Percentiles rank a stretch among this genome's conserved stretches.
phyloP scores from a whole-genome alignment of 1,284 basidiomycete genomes.

The Salmacisia buchloeana region DNA sequence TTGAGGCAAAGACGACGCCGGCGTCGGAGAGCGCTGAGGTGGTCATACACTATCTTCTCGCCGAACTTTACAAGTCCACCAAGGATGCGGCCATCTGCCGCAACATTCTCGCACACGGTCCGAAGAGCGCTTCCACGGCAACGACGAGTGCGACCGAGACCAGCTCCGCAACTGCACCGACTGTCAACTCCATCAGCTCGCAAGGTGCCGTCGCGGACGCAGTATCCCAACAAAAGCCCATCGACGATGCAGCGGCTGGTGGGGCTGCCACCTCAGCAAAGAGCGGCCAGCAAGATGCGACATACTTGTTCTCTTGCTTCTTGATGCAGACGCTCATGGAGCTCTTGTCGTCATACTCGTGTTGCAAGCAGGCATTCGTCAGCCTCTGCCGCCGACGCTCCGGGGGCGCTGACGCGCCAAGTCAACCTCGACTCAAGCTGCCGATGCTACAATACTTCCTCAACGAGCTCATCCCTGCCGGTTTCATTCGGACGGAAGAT shows the following conservation, averaged over 20 bases:
- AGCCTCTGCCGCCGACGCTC: conserved; percentile 59
- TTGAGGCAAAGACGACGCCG: background rate
- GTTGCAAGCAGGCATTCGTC: conserved; percentile 81
- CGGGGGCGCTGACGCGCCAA: background rate
- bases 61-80: conserved; percentile 63
- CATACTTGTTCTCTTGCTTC: conserved; percentile 72
- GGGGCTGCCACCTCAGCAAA: background rate
- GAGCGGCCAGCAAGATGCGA: conserved; percentile 19
- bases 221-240: too few species aligned
- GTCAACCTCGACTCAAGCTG: background rate
- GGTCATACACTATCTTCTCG: conserved; percentile 67
- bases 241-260: conserved; percentile 2
- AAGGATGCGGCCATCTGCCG: background rate
- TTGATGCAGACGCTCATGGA: conserved; percentile 88
- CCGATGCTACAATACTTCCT: conserved; percentile 38
- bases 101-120: background rate
- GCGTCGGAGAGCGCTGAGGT: conserved; percentile 59
- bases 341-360: conserved; percentile 83
- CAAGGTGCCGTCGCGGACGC: too few species aligned
- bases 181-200: too few species aligned
- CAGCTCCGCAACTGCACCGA: background rate
- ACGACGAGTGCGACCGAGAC: background rate
- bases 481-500: conserved; percentile 39
- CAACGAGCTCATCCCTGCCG: conserved; percentile 45
- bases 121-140: conserved; percentile 6